Evolutionary conservation across 2,329 filamentous ascomycete species (phyloP).

Genomic region (Sclerotiophoma versabilis): DNA sequence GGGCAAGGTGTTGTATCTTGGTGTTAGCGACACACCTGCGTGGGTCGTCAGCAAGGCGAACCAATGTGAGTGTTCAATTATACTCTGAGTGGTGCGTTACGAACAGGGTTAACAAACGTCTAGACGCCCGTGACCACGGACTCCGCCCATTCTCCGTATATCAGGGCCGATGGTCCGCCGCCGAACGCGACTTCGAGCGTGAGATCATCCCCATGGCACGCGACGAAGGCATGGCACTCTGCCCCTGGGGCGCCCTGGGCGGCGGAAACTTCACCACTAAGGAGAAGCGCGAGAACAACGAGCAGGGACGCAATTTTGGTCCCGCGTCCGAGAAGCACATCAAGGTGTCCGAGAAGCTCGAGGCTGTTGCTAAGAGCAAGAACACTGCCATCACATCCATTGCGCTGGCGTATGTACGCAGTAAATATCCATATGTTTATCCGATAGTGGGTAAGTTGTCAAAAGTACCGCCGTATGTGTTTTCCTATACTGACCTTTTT

Average conservation of each 20-base stretch:
- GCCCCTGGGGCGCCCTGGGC: conserved; percentile 63
- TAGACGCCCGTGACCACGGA: conserved; percentile 61
- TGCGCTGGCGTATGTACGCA: conserved; percentile 75
- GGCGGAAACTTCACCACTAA: conserved; percentile 53
- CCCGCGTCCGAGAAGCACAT: conserved; percentile 58
- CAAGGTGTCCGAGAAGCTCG: conserved; percentile 63
- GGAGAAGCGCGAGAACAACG: conserved; percentile 48
- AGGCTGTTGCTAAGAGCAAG: conserved; percentile 65
- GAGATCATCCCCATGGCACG: conserved; percentile 73
- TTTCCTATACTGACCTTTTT: too few species aligned
- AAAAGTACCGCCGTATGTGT: conserved; percentile 75
- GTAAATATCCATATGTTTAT: too few species aligned
- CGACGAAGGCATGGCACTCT: conserved; percentile 68
- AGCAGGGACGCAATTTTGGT: conserved; percentile 46
- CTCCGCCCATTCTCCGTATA: conserved; percentile 61
- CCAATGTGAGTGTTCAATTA: conserved; percentile 41
- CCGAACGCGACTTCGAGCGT: conserved; percentile 70
- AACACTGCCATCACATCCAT: conserved; percentile 64
- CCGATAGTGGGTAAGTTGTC: too few species aligned
- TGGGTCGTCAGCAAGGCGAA: conserved; percentile 58
- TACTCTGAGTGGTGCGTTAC: too few species aligned
- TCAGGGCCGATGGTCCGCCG: conserved; percentile 69
- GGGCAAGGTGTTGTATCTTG: conserved; percentile 51
- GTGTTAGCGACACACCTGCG: conserved; percentile 49
- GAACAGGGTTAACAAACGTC: not conserved